Evolutionary conservation across 192 early-diverging fungal genomes (phyloP), one percentile per base, ranked within the genome.

Genomic region (Umbelopsis sp.): DNA sequence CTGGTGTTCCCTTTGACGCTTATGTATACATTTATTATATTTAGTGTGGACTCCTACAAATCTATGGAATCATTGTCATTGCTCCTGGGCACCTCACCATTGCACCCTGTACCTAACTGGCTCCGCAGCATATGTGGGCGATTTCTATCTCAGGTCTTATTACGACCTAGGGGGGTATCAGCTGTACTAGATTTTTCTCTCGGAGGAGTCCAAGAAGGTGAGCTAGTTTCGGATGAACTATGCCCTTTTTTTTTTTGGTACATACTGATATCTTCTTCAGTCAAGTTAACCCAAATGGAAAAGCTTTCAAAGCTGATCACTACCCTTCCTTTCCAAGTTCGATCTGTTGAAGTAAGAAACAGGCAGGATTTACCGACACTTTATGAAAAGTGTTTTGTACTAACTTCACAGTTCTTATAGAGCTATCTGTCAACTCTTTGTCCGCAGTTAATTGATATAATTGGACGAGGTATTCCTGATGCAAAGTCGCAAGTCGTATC

Each of bases 151-250:
- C 85, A 89, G 31, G 84, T 93, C 34, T 53, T 95, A 16, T 75
- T 92, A 65, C 76, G 87, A 21, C 87, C 88, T 0, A 77, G 74
- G 34, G 94, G 94, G 12, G 85, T 89, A 0, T 83, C 77, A 9
- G 80, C 88, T 7, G 83, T 90, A 3, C 68, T 94, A 16, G 87
- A 93, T 65, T 94, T 88, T 73, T 82, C 93, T 34, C 82, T 89
- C 6, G 88, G 86, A 3, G 81, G 83, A 45, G 78, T 80, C 32
- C 80, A 82, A n/a, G 71, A 85, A 71, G 81, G 77, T 38, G n/a
- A 66, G 1, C 1, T 36, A 56, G 4, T 34, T 56, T 32, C 10
- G 41, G 24, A 22, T 49, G 38, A 20, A 22, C n/a, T n/a, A n/a
- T 12, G 36, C 41, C 16, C 65, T 54, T 29, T 20, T 38, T 59